These are phyloP conservation scores for Nemania sp. DNA, from an alignment of 2,329 filamentous ascomycete genomes.

Conservation along the genomic window DNA sequence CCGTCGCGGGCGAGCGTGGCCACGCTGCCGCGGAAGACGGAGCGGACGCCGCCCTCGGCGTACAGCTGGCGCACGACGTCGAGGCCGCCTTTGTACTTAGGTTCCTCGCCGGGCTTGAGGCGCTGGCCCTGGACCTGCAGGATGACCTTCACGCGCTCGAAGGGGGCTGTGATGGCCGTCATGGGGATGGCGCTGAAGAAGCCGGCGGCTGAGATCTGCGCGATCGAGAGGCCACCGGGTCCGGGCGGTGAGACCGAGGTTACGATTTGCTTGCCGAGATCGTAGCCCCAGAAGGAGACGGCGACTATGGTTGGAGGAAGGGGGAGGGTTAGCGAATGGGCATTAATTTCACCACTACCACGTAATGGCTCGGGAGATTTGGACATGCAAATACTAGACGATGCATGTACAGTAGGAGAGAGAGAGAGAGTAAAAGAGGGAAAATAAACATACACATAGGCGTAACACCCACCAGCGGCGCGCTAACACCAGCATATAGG, in stretches of 20 bases:
- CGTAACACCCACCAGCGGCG: constrained; percentile 93
- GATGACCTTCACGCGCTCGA: constrained; percentile 98
- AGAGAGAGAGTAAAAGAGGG: not conserved
- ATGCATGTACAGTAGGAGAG: not conserved
- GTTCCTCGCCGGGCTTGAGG: constrained; percentile 89
- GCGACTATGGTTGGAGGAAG: constrained; percentile 63
- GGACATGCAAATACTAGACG: not conserved
- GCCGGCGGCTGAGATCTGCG: constrained; percentile 89
- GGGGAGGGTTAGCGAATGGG: not conserved
- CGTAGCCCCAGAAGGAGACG: constrained; percentile 87
- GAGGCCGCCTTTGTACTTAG: constrained; percentile 85
- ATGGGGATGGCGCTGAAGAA: constrained; percentile 98
- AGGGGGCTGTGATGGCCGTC: constrained; percentile 98
- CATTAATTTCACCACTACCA: not conserved
- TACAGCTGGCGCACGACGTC: constrained; percentile 96
- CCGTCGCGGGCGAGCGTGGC: constrained; percentile 96
- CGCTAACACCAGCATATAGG: constrained; percentile 95
- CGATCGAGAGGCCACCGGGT: constrained; percentile 81
- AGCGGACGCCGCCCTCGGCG: constrained; percentile 87
- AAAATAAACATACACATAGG: constrained; percentile 89
- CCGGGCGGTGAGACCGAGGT: constrained; percentile 72
- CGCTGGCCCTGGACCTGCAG: constrained; percentile 95
- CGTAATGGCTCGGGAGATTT: no score
- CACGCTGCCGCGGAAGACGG: constrained; percentile 89
- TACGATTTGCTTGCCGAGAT: constrained; percentile 92